Conservation (phyloP, 192 early-diverging fungal species). For the Dissophora ornata region DNA sequence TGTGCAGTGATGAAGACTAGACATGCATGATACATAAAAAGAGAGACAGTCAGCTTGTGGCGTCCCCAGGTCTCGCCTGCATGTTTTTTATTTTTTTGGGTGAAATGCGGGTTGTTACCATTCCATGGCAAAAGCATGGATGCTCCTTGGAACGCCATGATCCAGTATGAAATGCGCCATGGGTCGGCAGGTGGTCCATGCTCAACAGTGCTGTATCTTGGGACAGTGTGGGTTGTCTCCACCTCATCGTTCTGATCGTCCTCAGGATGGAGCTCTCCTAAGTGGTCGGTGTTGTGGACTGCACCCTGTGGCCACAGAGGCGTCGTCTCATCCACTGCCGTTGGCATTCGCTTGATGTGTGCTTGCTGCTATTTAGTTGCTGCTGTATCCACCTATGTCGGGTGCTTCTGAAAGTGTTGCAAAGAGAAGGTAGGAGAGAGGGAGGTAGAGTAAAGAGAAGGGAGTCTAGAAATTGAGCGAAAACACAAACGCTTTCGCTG, state of each 20-base stretch:
- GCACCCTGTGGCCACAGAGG: conserved; percentile 26
- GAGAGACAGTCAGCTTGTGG: background rate
- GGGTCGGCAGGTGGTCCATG: conserved; percentile 58
- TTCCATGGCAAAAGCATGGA: conserved; percentile 86
- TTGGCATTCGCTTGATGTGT: conserved; percentile 16
- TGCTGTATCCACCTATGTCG: too few relatives aligned
- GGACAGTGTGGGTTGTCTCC: background rate
- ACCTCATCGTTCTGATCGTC: conserved; percentile 4
- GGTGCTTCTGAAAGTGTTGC: background rate
- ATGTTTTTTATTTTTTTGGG: too few relatives aligned
- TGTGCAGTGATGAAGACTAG: conserved; percentile 81
- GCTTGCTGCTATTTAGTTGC: too few relatives aligned
- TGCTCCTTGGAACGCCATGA: conserved; percentile 81
- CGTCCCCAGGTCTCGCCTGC: too few relatives aligned
- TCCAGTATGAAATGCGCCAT: conserved; percentile 64
- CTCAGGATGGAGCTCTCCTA: conserved; percentile 1
- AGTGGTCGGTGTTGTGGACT: conserved; percentile 19
- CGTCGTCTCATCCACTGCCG: conserved; percentile 40
- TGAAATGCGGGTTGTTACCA: too few relatives aligned
- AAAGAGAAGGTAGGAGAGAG: background rate
- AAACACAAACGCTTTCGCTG: background rate
- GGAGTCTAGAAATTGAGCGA: background rate
- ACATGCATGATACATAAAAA: background rate
- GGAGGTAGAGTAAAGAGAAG: background rate
- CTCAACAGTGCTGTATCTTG: conserved; percentile 18